Base-by-base conservation (phyloP, 177 flowering plant species). In the Telopea speciosissima region DNA sequence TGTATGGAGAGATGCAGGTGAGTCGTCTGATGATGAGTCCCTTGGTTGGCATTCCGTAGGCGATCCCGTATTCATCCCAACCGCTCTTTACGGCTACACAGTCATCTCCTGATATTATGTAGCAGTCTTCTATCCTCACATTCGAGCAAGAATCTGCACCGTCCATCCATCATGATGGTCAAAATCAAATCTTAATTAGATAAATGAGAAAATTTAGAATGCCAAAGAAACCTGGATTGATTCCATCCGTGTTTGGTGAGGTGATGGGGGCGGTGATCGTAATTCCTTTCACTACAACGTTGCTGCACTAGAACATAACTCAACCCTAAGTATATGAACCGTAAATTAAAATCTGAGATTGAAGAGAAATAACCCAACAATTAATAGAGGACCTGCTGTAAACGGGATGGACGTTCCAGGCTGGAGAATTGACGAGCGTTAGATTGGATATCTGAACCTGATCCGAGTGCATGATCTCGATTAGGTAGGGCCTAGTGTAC, bases 161-260 rank as follows among this genome's bases (percentile, higher is more conserved):
- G 9, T 36, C 8, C 40, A 36, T 36, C 9, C 7, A 5, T 5
- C 40, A 36, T 36, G 40, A 36, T 36, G 40, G 40, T 36, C 40
- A 36, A 36, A 3, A 8, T 36, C 40, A 36, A 36, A 36, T 36
- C 7, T 31, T 36, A 36, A 36, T 36, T 36, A 4, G 6, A 5
- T 36, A 36, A 36, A 5, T 1, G 0, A 1, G 6, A 36, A 0
- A 6, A 36, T 36, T 36, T 49, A 49, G 54, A 49, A 13, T 2
- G 31, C 17, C 5, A 54, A 17, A 13, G 72, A 24, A 67, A 86
- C 90, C 90, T 72, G 92, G 92, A 62, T 88, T 82, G 71, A 88
- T 85, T 44, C 92, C 92, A 76, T 88, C 92, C 10, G 92, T 88
- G 69, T 88, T 88, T 62, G 92, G 87, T 36, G 87, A 83, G 4